These are phyloP conservation scores for Suillus discolor DNA, from an alignment of 768 basidiomycete species.

Conservation along the genomic window DNA sequence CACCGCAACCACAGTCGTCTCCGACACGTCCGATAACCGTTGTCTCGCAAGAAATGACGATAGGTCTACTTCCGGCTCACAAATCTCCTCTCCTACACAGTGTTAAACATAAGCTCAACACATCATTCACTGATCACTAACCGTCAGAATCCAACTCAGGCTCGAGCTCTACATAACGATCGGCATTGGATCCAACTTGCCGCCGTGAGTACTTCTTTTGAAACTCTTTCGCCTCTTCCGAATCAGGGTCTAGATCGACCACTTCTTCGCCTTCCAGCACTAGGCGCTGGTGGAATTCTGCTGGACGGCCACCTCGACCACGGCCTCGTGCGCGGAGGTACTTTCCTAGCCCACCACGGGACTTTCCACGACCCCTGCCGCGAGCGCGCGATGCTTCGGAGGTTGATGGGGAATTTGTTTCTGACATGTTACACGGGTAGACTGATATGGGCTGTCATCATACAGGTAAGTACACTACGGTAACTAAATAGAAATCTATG, in stretches of 20 bases:
- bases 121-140: slow-evolving; percentile 27
- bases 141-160: slow-evolving; percentile 75
- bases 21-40: slow-evolving; percentile 40
- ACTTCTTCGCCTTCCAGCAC: slow-evolving; percentile 59
- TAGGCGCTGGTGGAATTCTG: slow-evolving; percentile 64
- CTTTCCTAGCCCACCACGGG: slow-evolving; percentile 73
- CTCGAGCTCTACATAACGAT: slow-evolving; percentile 73
- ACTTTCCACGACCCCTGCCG: slow-evolving; percentile 54
- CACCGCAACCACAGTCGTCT: slow-evolving; percentile 15
- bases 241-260: slow-evolving; percentile 35
- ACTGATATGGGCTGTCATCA: neutral
- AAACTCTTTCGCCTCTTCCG: slow-evolving; percentile 52
- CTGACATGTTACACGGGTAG: neutral
- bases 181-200: slow-evolving; percentile 67
- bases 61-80: slow-evolving; percentile 76
- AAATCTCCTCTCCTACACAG: slow-evolving; percentile 57
- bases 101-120: neutral
- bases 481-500: neutral
- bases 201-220: slow-evolving; percentile 56
- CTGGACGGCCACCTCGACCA: slow-evolving; percentile 65
- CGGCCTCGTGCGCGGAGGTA: slow-evolving; percentile 72
- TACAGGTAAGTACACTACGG: neutral
- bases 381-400: slow-evolving; percentile 33
- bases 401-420: neutral
- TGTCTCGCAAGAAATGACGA: slow-evolving; percentile 68